Evolutionary conservation across 108 stramenopile species (phyloP).

Genomic region (Cyclotella atomus): DNA sequence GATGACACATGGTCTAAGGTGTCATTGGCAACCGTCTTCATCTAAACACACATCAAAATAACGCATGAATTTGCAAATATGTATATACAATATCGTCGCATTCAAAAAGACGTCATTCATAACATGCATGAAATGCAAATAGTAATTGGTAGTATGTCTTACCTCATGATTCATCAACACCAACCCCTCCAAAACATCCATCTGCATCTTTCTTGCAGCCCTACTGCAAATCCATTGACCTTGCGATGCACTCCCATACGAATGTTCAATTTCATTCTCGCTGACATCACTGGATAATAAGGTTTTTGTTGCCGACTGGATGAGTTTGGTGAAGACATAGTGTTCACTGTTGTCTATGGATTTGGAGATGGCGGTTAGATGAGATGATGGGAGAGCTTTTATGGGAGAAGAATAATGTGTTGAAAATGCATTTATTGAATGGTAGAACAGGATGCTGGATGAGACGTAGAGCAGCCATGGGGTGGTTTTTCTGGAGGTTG

Average conservation of each 20-base stretch:
- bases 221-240: slow-evolving; percentile 30
- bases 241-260: slow-evolving; percentile 41
- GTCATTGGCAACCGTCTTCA: background rate
- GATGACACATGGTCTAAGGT: background rate
- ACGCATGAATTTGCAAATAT: no score
- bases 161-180: background rate
- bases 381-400: no score
- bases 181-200: slow-evolving; percentile 3
- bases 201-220: slow-evolving; percentile 33
- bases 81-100: no score
- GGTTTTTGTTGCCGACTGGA: slow-evolving; percentile 23
- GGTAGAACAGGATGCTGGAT: no score
- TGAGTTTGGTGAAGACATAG: background rate
- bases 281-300: slow-evolving; percentile 23
- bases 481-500: no score
- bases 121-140: background rate
- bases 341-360: background rate
- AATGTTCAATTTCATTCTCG: slow-evolving; percentile 33
- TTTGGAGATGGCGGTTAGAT: background rate
- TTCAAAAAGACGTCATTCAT: no score
- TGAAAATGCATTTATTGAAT: no score
- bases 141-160: background rate
- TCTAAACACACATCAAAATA: no score
- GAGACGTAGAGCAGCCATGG: no score
- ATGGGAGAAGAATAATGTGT: no score